Conservation (phyloP, 805 yeast genomes). For the Pichia paraexigua region DNA sequence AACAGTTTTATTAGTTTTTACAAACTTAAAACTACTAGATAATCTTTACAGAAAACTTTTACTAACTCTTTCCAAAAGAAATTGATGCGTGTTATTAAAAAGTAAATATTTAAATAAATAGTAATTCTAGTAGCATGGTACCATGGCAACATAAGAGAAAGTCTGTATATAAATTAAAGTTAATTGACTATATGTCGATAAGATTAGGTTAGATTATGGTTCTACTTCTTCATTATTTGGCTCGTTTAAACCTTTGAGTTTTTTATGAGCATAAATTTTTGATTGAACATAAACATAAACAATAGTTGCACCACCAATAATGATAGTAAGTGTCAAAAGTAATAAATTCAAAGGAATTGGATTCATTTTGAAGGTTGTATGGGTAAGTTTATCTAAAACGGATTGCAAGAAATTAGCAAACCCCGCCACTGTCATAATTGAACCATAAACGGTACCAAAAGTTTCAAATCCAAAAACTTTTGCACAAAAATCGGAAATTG, state of each 20-base stretch:
- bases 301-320: constrained; percentile 38
- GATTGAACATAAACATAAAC: constrained; percentile 31
- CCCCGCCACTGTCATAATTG: constrained; percentile 47
- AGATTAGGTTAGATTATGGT: too few relatives aligned
- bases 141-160: too few relatives aligned
- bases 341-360: constrained; percentile 43
- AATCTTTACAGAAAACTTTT: too few relatives aligned
- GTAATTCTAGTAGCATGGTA: too few relatives aligned
- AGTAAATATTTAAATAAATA: too few relatives aligned
- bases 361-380: constrained; percentile 44
- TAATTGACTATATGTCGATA: background rate
- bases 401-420: constrained; percentile 41
- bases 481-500: constrained; percentile 50
- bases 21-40: too few relatives aligned
- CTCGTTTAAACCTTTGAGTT: background rate
- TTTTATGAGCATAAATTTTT: constrained; percentile 13
- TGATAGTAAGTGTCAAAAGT: constrained; percentile 32
- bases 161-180: too few relatives aligned
- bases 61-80: too few relatives aligned
- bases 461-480: constrained; percentile 58
- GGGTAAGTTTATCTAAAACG: constrained; percentile 40
- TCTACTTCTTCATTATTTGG: background rate
- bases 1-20: too few relatives aligned
- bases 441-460: constrained; percentile 52
- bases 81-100: too few relatives aligned